Conservation (phyloP, 345 rosid genomes). For the Salix koriyanagi region DNA sequence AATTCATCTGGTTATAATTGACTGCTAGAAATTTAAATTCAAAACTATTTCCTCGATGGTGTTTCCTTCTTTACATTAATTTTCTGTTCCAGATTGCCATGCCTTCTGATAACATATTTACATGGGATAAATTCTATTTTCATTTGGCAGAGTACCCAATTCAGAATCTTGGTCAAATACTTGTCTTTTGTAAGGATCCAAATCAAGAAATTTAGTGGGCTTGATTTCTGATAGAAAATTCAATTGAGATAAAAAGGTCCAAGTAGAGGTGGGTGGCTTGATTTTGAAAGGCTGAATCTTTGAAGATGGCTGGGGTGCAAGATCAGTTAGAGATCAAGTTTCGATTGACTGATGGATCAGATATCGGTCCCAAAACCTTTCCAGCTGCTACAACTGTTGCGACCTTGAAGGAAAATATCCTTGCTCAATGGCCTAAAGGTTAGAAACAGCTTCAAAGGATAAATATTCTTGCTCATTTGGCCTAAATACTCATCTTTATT, state of each 20-base stretch:
- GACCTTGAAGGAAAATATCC: constrained; percentile 81
- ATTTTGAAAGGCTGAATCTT: constrained; percentile 10
- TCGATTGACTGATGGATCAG: constrained; percentile 83
- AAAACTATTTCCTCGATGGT: neutral
- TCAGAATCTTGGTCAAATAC: constrained; percentile 16
- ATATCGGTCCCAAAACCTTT: constrained; percentile 87
- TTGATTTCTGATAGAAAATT: constrained; percentile 13
- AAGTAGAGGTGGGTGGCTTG: constrained; percentile 19
- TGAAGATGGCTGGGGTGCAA: constrained; percentile 69
- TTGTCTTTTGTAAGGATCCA: constrained; percentile 6
- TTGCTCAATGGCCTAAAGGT: constrained; percentile 99
- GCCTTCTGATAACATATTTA: neutral
- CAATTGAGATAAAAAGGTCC: constrained; percentile 19
- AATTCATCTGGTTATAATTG: neutral
- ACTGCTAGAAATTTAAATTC: constrained; percentile 6
- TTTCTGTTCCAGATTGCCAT: constrained; percentile 6
- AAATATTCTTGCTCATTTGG: constrained; percentile 89
- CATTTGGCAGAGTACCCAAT: constrained; percentile 24
- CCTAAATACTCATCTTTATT: constrained; percentile 39
- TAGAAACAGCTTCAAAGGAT: constrained; percentile 25
- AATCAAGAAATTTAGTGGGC: constrained; percentile 13
- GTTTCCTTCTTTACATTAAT: constrained; percentile 9
- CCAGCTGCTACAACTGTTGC: constrained; percentile 82
- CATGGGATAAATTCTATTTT: neutral
- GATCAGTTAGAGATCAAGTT: constrained; percentile 91